These are phyloP conservation scores for Saccharomycopsis capsularis DNA, from an alignment of 805 yeast genomes.

Conservation along the genomic window DNA sequence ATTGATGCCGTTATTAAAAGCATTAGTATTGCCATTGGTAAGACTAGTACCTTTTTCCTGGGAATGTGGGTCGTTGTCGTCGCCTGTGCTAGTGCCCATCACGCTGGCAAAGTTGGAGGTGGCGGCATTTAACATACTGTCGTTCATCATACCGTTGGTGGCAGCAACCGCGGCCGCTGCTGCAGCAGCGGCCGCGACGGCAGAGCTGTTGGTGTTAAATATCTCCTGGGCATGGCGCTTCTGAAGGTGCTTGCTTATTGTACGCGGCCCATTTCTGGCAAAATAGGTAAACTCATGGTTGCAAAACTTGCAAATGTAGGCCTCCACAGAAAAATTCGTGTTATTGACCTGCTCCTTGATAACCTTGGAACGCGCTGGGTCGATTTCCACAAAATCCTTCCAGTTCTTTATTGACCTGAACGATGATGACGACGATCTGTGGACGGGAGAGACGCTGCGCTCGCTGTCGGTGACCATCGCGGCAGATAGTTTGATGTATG, in stretches of 20 bases:
- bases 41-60: no score
- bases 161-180: conserved; percentile 11
- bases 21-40: no score
- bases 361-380: conserved; percentile 4
- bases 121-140: background rate
- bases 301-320: conserved; percentile 20
- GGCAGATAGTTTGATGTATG: no score
- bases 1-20: no score
- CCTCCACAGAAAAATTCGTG: conserved; percentile 9
- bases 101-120: no score
- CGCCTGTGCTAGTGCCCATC: background rate
- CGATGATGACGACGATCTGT: no score
- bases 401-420: conserved; percentile 16
- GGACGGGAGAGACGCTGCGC: no score
- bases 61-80: no score
- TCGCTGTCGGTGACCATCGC: no score
- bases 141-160: background rate
- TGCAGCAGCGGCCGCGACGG: conserved; percentile 6
- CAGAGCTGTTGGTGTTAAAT: background rate
- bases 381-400: conserved; percentile 17
- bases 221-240: conserved; percentile 8
- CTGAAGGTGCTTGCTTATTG: conserved; percentile 17
- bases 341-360: conserved; percentile 2
- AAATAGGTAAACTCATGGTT: conserved; percentile 17
- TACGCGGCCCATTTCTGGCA: conserved; percentile 21